These are phyloP conservation scores for Filobasidium floriforme DNA, from an alignment of 768 basidiomycete genomes.

Conservation along the genomic window DNA sequence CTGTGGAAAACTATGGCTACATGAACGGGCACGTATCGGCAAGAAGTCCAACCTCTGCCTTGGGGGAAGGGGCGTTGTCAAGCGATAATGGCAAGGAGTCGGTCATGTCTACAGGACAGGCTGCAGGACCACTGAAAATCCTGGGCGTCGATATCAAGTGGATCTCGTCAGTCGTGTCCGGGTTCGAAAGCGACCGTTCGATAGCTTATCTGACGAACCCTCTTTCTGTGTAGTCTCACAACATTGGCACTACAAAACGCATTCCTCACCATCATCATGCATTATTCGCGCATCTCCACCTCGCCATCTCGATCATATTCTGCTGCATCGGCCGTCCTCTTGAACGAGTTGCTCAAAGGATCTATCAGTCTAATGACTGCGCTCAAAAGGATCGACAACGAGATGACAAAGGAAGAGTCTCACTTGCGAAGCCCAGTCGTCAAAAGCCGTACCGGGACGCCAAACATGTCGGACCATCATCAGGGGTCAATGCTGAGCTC, in stretches of 20 bases:
- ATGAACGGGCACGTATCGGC: too few relatives aligned
- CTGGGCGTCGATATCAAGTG: conserved; percentile 44
- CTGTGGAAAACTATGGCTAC: too few relatives aligned
- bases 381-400: conserved; percentile 53
- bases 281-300: conserved; percentile 81
- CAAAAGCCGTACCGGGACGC: not conserved
- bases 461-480: conserved; percentile 9
- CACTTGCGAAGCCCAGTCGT: conserved; percentile 13
- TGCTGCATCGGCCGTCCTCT: conserved; percentile 84
- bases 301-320: conserved; percentile 72
- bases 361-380: conserved; percentile 79
- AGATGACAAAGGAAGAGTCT: conserved; percentile 26
- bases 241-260: conserved; percentile 84
- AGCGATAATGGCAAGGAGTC: not conserved
- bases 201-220: not conserved
- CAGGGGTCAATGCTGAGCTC: conserved; percentile 25
- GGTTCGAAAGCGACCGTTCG: not conserved
- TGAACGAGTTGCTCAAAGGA: conserved; percentile 91
- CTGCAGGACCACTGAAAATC: conserved; percentile 16
- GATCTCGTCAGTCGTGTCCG: conserved; percentile 40
- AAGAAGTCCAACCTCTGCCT: too few relatives aligned
- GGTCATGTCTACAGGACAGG: not conserved
- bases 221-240: conserved; percentile 31
- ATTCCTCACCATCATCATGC: conserved; percentile 83
- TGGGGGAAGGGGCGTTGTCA: not conserved